Evolutionary conservation across 345 rosid genomes (phyloP), one percentile per base, ranked within the genome.

Genomic region (Litchi chinensis): DNA sequence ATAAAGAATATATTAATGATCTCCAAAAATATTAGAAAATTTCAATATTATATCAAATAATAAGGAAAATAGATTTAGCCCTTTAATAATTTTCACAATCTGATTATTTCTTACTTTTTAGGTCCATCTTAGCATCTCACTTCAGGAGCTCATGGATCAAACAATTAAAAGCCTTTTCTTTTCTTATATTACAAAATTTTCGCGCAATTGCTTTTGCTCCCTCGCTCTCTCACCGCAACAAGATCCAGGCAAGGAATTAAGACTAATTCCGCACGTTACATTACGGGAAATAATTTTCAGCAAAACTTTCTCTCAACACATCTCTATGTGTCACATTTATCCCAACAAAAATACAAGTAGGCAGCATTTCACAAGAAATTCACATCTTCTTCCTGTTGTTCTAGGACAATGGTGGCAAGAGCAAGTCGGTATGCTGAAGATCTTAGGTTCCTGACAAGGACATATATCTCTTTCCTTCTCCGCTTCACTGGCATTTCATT

Each of bases 391-490:
- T 81, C 90, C 73, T 87, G 89, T 78, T 84, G 90, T 82, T 95
- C 98, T 54, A 93, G 87, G 71, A 88, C 83, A 71, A 93, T 76
- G 24, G 92, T 79, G 77, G 95, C 99, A 60, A 89, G 91, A 41
- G 90, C 97, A 12, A 93, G 95, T 82, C 99, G 87, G 75, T 85
- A 93, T 3, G 97, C 92, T 19, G 93, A 86, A 62, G 99, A 93
- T 84, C 97, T 91, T 75, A 91, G 64, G 84, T 91, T 95, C 82
- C 96, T 86, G 10, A 90, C 96, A 62, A 93, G 88, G 41, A 95
- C 93, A 82, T 86, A 89, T 43, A 90, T 86, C 80, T 93, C 96
- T 77, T 87, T 90, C 84, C 86, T 89, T 84, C 88, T 84, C 64
- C 79, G 71, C 50, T 88, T 85, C 77, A 74, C 83, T 15, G 89